These are phyloP conservation scores for Botrytis sinoallii DNA, from an alignment of 2,329 filamentous ascomycete species.

Conservation along the genomic window DNA sequence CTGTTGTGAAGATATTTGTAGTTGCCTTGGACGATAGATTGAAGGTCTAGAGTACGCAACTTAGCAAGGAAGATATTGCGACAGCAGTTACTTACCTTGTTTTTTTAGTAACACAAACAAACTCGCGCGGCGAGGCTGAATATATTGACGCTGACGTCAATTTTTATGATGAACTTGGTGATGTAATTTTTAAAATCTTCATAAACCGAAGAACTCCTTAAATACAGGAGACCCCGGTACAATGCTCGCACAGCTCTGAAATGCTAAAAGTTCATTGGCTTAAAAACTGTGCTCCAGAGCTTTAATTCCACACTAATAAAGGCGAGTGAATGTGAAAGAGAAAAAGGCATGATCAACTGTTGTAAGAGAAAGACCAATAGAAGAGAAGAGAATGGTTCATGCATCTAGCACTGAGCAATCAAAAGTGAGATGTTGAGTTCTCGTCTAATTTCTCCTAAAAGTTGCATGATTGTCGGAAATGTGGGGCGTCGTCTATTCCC, in stretches of 20 bases:
- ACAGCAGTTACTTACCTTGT: background rate
- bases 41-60: background rate
- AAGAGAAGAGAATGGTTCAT: background rate
- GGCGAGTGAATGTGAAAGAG: background rate
- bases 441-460: background rate
- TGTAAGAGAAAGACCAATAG: background rate
- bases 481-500: accelerated
- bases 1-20: background rate
- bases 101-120: background rate
- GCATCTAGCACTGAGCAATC: background rate
- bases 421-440: background rate
- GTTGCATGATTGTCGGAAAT: background rate
- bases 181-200: background rate
- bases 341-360: background rate
- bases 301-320: background rate
- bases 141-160: background rate
- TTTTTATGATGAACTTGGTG: background rate
- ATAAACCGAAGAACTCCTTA: background rate
- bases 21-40: background rate
- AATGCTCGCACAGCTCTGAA: background rate
- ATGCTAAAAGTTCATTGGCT: background rate
- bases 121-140: background rate
- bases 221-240: background rate
- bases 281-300: background rate
- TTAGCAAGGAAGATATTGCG: background rate